These are phyloP conservation scores for Exophiala mesophila DNA, from an alignment of 2,329 filamentous ascomycete genomes.

Conservation along the genomic window DNA sequence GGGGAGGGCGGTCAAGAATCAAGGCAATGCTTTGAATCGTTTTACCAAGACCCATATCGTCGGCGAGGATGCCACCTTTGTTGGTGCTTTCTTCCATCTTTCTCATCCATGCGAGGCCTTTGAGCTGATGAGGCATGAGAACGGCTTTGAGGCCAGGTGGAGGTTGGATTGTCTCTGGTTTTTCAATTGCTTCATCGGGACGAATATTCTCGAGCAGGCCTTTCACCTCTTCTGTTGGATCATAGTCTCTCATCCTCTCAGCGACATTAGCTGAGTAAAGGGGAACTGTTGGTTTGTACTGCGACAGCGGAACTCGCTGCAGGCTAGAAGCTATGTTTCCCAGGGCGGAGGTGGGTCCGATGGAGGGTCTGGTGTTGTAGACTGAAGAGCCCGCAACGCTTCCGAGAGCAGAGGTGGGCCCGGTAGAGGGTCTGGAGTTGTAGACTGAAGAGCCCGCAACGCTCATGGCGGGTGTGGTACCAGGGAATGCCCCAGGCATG, in stretches of 20 bases:
- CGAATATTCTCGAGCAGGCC: conserved; percentile 67
- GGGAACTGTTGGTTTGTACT: too few relatives aligned
- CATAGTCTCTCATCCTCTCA: too few relatives aligned
- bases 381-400: conserved; percentile 17
- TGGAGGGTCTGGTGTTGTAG: conserved; percentile 9
- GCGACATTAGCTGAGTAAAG: too few relatives aligned
- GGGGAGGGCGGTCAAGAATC: conserved; percentile 63
- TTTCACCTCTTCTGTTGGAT: conserved; percentile 61
- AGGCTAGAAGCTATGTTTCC: too few relatives aligned
- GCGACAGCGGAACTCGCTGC: too few relatives aligned
- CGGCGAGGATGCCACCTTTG: conserved; percentile 71
- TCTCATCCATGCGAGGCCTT: conserved; percentile 72
- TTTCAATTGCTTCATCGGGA: conserved; percentile 64
- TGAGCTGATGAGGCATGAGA: conserved; percentile 76
- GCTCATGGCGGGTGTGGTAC: conserved; percentile 9
- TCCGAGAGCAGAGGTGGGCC: conserved; percentile 1
- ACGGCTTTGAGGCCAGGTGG: conserved; percentile 63
- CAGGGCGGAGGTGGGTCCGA: conserved; percentile 2
- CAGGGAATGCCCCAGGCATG: conserved; percentile 23
- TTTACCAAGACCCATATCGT: conserved; percentile 81
- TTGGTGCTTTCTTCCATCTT: conserved; percentile 65
- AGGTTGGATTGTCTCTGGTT: conserved; percentile 47
- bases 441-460: conserved; percentile 20
- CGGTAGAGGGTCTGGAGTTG: conserved; percentile 3
- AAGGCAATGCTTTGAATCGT: conserved; percentile 78